A percentile compares a stretch with the other conserved stretches of the same genome.
Conservation (phyloP, 23 red algal species). For the Porphyridium purpureum region DNA sequence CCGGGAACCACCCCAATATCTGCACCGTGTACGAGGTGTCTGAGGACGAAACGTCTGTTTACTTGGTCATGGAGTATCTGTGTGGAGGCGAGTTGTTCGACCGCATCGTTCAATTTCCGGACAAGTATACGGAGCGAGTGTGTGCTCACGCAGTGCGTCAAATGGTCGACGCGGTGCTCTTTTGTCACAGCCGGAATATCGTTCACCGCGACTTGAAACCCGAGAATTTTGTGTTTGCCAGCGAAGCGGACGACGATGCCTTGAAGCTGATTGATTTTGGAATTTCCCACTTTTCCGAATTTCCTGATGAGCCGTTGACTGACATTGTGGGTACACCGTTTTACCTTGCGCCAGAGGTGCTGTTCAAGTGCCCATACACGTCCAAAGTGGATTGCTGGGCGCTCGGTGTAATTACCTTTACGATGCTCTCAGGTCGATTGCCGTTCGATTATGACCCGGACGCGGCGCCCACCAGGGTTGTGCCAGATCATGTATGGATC, state of each 20-base stretch:
- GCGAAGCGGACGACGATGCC: background rate
- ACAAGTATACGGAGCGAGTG: conserved; percentile 3
- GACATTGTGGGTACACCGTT: conserved; percentile 1
- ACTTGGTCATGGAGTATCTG: conserved; percentile 5
- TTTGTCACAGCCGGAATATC: conserved; percentile 7
- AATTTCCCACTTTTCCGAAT: conserved; percentile 5
- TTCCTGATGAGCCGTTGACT: background rate
- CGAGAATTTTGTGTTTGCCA: conserved; percentile 13
- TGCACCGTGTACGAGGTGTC: conserved; percentile 4
- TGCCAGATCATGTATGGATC: too few species aligned
- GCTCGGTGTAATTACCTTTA: conserved; percentile 10
- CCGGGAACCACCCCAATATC: background rate
- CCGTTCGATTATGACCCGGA: conserved; percentile 5
- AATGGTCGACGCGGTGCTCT: conserved; percentile 1
- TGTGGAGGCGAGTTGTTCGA: conserved; percentile 5
- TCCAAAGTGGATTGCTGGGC: conserved; percentile 10
- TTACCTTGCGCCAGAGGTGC: conserved; percentile 11
- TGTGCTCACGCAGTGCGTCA: background rate
- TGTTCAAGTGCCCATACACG: conserved; percentile 5
- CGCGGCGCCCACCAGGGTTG: too few species aligned
- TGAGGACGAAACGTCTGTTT: conserved; percentile 9
- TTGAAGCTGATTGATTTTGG: conserved; percentile 14
- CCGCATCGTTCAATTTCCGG: conserved; percentile 5
- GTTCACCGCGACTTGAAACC: conserved; percentile 18
- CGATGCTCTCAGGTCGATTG: conserved; percentile 1